A percentile compares a stretch with the other conserved stretches of the same genome.
phyloP scores from a whole-genome alignment of 2,329 filamentous ascomycete genomes.

The Claviceps digitariae region DNA sequence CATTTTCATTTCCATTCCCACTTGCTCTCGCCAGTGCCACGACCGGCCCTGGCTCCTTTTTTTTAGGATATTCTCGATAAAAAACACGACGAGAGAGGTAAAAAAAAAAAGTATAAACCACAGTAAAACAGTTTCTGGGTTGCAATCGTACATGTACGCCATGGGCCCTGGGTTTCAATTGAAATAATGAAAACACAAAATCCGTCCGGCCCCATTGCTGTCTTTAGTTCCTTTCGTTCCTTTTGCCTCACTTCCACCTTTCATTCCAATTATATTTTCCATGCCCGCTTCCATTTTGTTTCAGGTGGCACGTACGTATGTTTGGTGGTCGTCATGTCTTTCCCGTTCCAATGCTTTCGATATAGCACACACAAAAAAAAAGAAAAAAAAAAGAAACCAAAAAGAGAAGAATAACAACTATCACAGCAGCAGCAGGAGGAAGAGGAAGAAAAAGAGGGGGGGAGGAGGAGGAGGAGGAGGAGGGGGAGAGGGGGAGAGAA shows the following conservation, averaged over 20 bases:
- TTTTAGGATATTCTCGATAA: slow-evolving; percentile 18
- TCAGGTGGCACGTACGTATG: slow-evolving; percentile 11
- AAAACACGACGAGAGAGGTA: slow-evolving; percentile 9
- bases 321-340: slow-evolving; percentile 19
- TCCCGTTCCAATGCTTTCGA: slow-evolving; percentile 13
- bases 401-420: background rate
- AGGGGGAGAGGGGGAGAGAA: background rate
- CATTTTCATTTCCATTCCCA: background rate
- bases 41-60: background rate
- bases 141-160: slow-evolving; percentile 25
- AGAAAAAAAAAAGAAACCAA: background rate
- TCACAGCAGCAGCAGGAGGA: background rate
- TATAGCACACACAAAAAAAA: slow-evolving; percentile 5
- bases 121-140: slow-evolving; percentile 7
- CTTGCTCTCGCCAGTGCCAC: background rate
- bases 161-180: slow-evolving; percentile 8
- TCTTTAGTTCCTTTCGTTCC: slow-evolving; percentile 2
- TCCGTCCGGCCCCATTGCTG: slow-evolving; percentile 5
- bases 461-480: background rate
- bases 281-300: background rate
- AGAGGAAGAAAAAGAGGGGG: background rate
- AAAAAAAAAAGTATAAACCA: slow-evolving; percentile 9
- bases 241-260: slow-evolving; percentile 4
- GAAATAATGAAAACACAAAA: slow-evolving; percentile 5
- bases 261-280: slow-evolving; percentile 5